These are phyloP conservation scores for Chaetoceros tenuissimus DNA, from an alignment of 108 stramenopile species.

Conservation along the genomic window DNA sequence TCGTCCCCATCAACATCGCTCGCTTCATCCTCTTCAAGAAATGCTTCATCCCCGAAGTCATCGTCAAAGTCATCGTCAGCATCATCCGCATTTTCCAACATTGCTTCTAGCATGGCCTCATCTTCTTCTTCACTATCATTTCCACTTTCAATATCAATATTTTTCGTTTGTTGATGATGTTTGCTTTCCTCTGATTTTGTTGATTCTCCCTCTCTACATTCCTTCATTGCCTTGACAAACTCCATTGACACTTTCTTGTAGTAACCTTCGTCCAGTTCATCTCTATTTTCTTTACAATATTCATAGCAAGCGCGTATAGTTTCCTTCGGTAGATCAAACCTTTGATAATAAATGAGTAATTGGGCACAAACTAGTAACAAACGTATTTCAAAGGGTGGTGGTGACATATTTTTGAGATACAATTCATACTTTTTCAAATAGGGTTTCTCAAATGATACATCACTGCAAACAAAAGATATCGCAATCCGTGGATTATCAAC, in stretches of 20 bases:
- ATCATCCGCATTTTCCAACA: conserved; percentile 42
- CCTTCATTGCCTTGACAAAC: conserved; percentile 72
- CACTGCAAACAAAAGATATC: conserved; percentile 62
- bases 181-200: not conserved
- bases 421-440: conserved; percentile 22
- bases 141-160: conserved; percentile 12
- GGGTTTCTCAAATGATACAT: conserved; percentile 49
- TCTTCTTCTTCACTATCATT: conserved; percentile 45
- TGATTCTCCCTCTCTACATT: conserved; percentile 10
- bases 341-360: conserved; percentile 65
- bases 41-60: conserved; percentile 37
- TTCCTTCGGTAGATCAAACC: conserved; percentile 39
- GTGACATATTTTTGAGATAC: not conserved
- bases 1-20: conserved; percentile 17
- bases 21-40: conserved; percentile 13
- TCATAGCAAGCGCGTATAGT: conserved; percentile 50
- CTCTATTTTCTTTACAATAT: conserved; percentile 39
- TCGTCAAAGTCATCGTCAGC: conserved; percentile 55
- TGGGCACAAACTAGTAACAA: conserved; percentile 67
- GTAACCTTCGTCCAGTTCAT: conserved; percentile 47
- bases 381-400: conserved; percentile 53
- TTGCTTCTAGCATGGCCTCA: conserved; percentile 65
- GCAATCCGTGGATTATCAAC: conserved; percentile 39
- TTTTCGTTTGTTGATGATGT: not conserved
- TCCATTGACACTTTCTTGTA: conserved; percentile 63